Percentiles rank a stretch among this genome's conserved stretches.
phyloP scores from a whole-genome alignment of 2,329 filamentous ascomycete genomes.

The Penicillium sp. region DNA sequence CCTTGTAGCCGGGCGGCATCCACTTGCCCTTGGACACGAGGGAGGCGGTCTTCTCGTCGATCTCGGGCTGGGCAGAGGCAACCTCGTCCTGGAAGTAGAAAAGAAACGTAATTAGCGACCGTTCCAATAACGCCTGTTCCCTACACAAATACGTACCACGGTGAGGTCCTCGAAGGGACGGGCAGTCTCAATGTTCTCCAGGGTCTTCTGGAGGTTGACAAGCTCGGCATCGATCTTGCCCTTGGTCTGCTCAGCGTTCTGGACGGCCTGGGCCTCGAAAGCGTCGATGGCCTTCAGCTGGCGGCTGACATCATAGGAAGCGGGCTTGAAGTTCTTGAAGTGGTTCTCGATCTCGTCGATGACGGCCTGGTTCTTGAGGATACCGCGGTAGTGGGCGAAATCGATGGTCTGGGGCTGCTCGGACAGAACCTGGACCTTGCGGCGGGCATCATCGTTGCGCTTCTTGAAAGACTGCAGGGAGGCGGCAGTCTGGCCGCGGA shows the following conservation, averaged over 20 bases:
- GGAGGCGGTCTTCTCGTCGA: slow-evolving; percentile 94
- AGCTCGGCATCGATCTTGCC: slow-evolving; percentile 92
- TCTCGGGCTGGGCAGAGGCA: slow-evolving; percentile 88
- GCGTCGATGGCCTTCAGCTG: slow-evolving; percentile 98
- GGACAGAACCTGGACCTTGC: slow-evolving; percentile 81
- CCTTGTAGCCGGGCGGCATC: slow-evolving; percentile 98
- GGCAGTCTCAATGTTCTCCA: slow-evolving; percentile 96
- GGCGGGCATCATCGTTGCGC: slow-evolving; percentile 98
- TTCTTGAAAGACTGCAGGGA: slow-evolving; percentile 98
- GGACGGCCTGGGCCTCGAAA: slow-evolving; percentile 94
- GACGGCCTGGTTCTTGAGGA: slow-evolving; percentile 95
- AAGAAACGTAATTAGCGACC: slow-evolving; percentile 19
- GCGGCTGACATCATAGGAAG: slow-evolving; percentile 86
- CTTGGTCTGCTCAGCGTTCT: slow-evolving; percentile 98
- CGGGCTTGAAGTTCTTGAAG: slow-evolving; percentile 87
- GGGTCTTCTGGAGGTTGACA: slow-evolving; percentile 87
- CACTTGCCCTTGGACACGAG: slow-evolving; percentile 98
- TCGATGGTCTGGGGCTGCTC: slow-evolving; percentile 87
- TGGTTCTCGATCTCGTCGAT: slow-evolving; percentile 97
- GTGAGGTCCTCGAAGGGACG: slow-evolving; percentile 96
- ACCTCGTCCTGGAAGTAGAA: slow-evolving; percentile 77
- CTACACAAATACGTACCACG: slow-evolving; percentile 67
- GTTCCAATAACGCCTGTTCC: not conserved
- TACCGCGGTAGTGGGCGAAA: slow-evolving; percentile 87
- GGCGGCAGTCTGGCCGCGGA: slow-evolving; percentile 89